Evolutionary conservation across 1,284 basidiomycete species (phyloP).

Genomic region (Rhodotorula glutinis): DNA sequence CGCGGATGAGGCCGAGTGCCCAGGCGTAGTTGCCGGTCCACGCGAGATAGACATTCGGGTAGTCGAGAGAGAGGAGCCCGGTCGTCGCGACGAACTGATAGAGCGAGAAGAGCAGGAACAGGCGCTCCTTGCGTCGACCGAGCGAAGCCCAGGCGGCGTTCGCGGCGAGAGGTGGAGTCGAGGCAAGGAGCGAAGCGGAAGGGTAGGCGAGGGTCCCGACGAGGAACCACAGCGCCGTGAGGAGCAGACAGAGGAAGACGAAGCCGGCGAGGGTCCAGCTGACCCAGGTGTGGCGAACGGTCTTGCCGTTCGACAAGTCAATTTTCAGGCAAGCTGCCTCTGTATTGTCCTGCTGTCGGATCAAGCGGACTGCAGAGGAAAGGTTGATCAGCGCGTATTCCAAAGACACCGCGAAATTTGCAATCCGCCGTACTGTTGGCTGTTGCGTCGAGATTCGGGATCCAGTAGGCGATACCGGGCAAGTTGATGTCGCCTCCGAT

Average conservation of each 20-base stretch:
- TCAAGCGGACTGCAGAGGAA: conserved; percentile 59
- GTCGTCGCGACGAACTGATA: conserved; percentile 77
- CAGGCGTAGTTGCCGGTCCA: conserved; percentile 77
- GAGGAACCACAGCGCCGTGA: conserved; percentile 57
- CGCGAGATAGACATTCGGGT: conserved; percentile 73
- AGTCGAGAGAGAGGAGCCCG: conserved; percentile 77
- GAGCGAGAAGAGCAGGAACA: conserved; percentile 76
- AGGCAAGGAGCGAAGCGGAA: conserved; percentile 41
- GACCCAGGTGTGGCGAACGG: conserved; percentile 68
- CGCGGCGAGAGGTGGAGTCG: conserved; percentile 5
- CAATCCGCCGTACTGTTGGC: conserved; percentile 49
- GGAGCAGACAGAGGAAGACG: conserved; percentile 64
- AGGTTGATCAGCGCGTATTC: no score
- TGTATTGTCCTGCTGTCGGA: conserved; percentile 62
- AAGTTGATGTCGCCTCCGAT: conserved; percentile 54
- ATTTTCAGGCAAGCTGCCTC: conserved; percentile 86
- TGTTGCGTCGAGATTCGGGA: conserved; percentile 89
- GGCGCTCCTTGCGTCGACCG: conserved; percentile 51
- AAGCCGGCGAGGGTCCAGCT: conserved; percentile 73
- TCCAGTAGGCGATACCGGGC: conserved; percentile 74
- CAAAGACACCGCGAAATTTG: no score
- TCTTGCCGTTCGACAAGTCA: conserved; percentile 86
- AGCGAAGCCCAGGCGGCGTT: conserved; percentile 25
- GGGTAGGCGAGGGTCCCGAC: conserved; percentile 46
- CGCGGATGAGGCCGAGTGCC: conserved; percentile 76